A percentile compares a stretch with the other conserved stretches of the same genome.
phyloP scores from a whole-genome alignment of 2,329 filamentous ascomycete species.

The Aspergillus glaucus region DNA sequence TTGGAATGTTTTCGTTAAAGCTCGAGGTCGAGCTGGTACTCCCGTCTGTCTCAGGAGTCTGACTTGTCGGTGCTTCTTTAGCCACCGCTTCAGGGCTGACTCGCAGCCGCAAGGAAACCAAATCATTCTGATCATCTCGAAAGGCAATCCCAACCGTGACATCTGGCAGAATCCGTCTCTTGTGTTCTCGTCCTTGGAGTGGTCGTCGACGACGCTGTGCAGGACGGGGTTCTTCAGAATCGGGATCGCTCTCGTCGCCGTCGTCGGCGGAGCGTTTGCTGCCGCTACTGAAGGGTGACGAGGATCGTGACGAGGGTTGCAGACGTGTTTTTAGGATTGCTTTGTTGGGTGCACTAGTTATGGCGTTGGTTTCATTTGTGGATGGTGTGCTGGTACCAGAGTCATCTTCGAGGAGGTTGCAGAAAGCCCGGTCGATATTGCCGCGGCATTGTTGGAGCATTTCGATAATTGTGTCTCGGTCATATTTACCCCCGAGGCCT shows the following conservation, averaged over 20 bases:
- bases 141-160: constrained; percentile 36
- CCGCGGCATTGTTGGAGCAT: constrained; percentile 49
- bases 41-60: too few relatives aligned
- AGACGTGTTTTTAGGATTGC: constrained; percentile 27
- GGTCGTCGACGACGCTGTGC: constrained; percentile 20
- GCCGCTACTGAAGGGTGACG: constrained; percentile 36
- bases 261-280: constrained; percentile 38
- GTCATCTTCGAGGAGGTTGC: constrained; percentile 47
- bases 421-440: constrained; percentile 49
- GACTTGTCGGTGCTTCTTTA: background rate
- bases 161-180: constrained; percentile 29
- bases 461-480: constrained; percentile 47
- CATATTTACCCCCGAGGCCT: constrained; percentile 46
- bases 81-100: constrained; percentile 22
- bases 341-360: constrained; percentile 15
- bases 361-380: background rate
- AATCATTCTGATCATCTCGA: constrained; percentile 31
- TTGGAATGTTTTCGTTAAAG: too few relatives aligned
- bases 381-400: constrained; percentile 27
- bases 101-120: constrained; percentile 31
- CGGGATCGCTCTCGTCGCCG: constrained; percentile 33
- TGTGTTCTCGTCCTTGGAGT: constrained; percentile 17
- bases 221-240: constrained; percentile 27
- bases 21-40: too few relatives aligned
- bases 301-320: constrained; percentile 34